Conservation (phyloP, 106 monocot genomes). For the Apostasia ramifera region DNA sequence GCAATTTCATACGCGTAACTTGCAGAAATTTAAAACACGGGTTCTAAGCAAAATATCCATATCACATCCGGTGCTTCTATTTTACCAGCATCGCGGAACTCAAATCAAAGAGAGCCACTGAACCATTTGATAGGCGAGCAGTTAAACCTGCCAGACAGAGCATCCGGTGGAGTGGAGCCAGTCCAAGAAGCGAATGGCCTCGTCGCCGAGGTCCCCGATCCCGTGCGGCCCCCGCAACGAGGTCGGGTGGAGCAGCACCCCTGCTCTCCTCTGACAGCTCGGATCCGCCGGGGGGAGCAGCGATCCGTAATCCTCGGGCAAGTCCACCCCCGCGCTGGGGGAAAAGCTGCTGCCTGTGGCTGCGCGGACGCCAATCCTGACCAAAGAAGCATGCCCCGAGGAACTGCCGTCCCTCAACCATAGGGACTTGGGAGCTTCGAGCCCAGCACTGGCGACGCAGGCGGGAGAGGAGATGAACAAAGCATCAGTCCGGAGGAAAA, state of each 20-base stretch:
- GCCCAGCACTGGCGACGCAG: background rate
- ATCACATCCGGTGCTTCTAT: too few relatives aligned
- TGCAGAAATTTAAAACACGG: too few relatives aligned
- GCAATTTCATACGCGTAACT: too few relatives aligned
- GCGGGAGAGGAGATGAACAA: background rate
- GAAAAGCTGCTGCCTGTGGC: background rate
- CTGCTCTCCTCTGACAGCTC: slow-evolving; percentile 44
- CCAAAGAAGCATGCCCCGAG: background rate
- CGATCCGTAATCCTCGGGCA: slow-evolving; percentile 66
- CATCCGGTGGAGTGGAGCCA: slow-evolving; percentile 86
- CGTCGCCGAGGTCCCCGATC: slow-evolving; percentile 86
- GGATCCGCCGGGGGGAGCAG: slow-evolving; percentile 44
- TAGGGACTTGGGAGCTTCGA: background rate
- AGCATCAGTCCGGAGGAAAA: background rate
- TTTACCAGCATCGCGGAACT: background rate
- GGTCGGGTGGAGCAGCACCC: slow-evolving; percentile 82
- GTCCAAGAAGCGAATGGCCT: slow-evolving; percentile 67
- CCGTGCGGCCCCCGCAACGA: slow-evolving; percentile 73
- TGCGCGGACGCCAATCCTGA: background rate
- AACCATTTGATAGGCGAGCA: background rate
- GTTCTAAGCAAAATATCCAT: too few relatives aligned
- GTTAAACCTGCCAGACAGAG: slow-evolving; percentile 76
- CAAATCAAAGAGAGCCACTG: too few relatives aligned
- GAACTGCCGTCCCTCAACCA: background rate
- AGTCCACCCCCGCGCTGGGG: slow-evolving; percentile 44